Evolutionary conservation across 169 alveolate genomes (phyloP), one percentile per base, ranked within the genome.

Genomic region (Plasmodium vivax): DNA sequence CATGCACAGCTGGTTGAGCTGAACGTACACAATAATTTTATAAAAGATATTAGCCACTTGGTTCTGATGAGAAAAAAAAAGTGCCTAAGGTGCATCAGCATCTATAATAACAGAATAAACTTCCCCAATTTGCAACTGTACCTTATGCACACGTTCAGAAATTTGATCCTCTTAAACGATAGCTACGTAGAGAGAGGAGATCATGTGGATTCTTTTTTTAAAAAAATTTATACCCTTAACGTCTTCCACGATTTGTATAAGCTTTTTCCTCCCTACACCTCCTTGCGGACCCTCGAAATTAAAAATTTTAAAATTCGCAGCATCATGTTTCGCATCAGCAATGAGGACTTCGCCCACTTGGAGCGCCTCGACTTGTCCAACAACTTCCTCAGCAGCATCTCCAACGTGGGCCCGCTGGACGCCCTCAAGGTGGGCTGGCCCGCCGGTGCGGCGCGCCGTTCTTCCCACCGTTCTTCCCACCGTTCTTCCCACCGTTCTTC

Each of bases 261-360:
- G 45, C 12, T 88, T 9, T 88, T 80, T 7, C 94, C 94, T 38
- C 94, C 94, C 2, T 88, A 88, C 51, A 88, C 94, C 14, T 72
- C 94, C n/a, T 41, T 88, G 51, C n/a, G 71, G 8, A 27, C 16
- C 0, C 83, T 88, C 3, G 94, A 88, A 80, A 88, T 88, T 41
- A 88, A 80, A 34, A 88, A 79, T n/a, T 19, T 88, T 12, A 88
- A 88, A 68, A 88, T 88, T 41, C 62, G 73, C 62, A 88, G 83
- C 45, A 88, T 88, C 45, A 54, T 88, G 30, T 88, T 88, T 71
- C 47, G 73, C 45, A 88, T 88, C 72, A 80, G 82, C 79, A 88
- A 88, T 80, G 94, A 88, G 41, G 36, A 88, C 45, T 88, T 88
- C 14, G 5, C 41, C 14, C 62, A 77, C 72, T 45, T 88, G 12